Evolutionary conservation across 495 filamentous ascomycete species (phyloP).

Genomic region (Bacidia rubella): DNA sequence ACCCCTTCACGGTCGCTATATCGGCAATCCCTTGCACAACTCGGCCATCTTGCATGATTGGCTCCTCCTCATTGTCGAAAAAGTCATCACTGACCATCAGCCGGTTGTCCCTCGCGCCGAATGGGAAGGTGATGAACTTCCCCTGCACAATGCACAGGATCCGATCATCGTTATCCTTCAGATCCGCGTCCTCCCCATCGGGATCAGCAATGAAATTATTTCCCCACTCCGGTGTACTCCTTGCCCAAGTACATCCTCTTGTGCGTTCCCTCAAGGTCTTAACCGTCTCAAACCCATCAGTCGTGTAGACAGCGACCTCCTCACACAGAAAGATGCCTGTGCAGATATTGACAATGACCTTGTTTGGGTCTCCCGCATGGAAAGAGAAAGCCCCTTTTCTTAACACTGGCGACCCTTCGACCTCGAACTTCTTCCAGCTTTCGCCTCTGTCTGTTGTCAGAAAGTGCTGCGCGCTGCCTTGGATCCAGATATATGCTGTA

Average conservation of each 20-base stretch:
- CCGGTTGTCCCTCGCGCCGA: constrained; percentile 49
- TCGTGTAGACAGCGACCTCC: constrained; percentile 58
- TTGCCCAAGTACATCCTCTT: constrained; percentile 71
- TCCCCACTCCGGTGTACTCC: constrained; percentile 57
- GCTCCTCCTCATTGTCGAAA: constrained; percentile 53
- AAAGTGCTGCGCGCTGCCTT: constrained; percentile 48
- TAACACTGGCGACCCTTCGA: constrained; percentile 34
- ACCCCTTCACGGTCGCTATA: constrained; percentile 68
- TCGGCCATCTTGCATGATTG: constrained; percentile 55
- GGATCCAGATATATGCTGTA: constrained; percentile 64
- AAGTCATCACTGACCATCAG: constrained; percentile 68
- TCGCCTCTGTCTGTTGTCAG: constrained; percentile 67
- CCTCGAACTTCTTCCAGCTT: constrained; percentile 61
- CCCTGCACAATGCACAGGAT: constrained; percentile 69
- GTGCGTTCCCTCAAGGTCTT: constrained; percentile 49
- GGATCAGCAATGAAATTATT: constrained; percentile 27
- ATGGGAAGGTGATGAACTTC: constrained; percentile 39
- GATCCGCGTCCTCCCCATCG: constrained; percentile 25
- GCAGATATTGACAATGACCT: constrained; percentile 74
- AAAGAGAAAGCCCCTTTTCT: constrained; percentile 45
- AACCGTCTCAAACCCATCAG: constrained; percentile 60
- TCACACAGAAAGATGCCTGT: constrained; percentile 22
- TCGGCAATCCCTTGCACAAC: constrained; percentile 63
- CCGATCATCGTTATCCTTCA: constrained; percentile 40
- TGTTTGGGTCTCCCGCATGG: constrained; percentile 66